These are phyloP conservation scores for Rhizopogon salebrosus DNA, from an alignment of 768 basidiomycete species.

Conservation along the genomic window DNA sequence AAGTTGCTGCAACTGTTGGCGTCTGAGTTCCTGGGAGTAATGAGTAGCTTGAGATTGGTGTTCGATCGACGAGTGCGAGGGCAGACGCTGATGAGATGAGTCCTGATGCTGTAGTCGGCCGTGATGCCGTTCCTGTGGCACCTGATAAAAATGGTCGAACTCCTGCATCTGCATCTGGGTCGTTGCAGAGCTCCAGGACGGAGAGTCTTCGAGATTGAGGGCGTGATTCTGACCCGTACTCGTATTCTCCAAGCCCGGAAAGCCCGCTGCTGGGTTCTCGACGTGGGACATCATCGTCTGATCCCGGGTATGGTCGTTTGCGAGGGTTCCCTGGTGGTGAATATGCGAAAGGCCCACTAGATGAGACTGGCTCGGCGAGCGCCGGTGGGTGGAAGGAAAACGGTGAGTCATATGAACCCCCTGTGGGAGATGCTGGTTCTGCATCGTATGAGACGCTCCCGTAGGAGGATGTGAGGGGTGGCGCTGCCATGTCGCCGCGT, in stretches of 20 bases:
- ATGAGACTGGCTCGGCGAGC: conserved; percentile 31
- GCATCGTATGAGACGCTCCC: conserved; percentile 17
- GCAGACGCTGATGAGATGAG: conserved; percentile 43
- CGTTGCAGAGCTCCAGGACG: conserved; percentile 89
- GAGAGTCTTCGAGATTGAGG: conserved; percentile 77
- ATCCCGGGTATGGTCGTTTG: conserved; percentile 57
- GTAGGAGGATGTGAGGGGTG: conserved; percentile 22
- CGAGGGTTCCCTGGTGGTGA: conserved; percentile 41
- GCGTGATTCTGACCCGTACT: conserved; percentile 69
- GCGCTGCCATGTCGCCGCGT: conserved; percentile 35
- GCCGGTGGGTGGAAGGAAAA: conserved; percentile 77
- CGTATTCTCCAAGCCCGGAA: conserved; percentile 41
- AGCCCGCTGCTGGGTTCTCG: conserved; percentile 29
- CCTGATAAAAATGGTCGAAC: conserved; percentile 42
- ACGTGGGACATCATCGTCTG: conserved; percentile 35
- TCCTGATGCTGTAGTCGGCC: conserved; percentile 40
- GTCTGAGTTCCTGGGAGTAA: conserved; percentile 46
- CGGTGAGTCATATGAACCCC: conserved; percentile 51
- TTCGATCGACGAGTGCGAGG: conserved; percentile 48
- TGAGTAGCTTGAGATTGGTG: conserved; percentile 25
- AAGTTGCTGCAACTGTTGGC: conserved; percentile 37
- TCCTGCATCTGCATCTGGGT: conserved; percentile 43
- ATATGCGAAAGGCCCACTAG: conserved; percentile 27
- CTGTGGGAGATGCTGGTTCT: conserved; percentile 17
- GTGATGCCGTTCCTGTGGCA: conserved; percentile 29